Conservation (phyloP, 2,329 filamentous ascomycete species). For the Aspergillus aculeatinus region DNA sequence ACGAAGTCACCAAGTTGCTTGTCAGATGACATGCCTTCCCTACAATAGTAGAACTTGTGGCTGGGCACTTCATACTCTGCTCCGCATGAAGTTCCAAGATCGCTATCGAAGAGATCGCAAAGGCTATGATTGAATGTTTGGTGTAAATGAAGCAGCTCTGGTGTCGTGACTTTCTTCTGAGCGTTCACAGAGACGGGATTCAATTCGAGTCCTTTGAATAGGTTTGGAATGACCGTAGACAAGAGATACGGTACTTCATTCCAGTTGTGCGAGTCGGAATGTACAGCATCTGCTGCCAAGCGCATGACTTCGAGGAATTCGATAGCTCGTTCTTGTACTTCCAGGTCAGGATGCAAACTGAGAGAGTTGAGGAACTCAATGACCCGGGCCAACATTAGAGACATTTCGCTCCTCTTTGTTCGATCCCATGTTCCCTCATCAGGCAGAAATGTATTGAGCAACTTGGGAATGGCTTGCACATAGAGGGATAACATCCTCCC, state of each 20-base stretch:
- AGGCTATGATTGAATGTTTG: conserved; percentile 77
- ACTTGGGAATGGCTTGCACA: conserved; percentile 80
- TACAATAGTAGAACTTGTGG: conserved; percentile 42
- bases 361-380: conserved; percentile 79
- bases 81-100: conserved; percentile 53
- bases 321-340: conserved; percentile 92
- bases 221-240: conserved; percentile 82
- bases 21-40: conserved; percentile 24
- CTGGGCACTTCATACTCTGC: conserved; percentile 46
- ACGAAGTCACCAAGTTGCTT: conserved; percentile 23
- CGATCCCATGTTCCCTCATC: conserved; percentile 64
- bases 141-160: conserved; percentile 73
- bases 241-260: conserved; percentile 75
- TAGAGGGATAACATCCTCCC: conserved; percentile 73
- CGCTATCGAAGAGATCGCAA: conserved; percentile 60
- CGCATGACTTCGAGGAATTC: conserved; percentile 89
- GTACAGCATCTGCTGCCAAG: conserved; percentile 73
- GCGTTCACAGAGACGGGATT: conserved; percentile 85
- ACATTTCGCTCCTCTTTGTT: conserved; percentile 70
- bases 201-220: conserved; percentile 83
- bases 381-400: conserved; percentile 76
- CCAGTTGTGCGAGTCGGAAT: conserved; percentile 25
- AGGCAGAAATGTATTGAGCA: conserved; percentile 72
- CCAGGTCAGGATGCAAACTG: conserved; percentile 77
- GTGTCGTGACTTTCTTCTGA: conserved; percentile 80